Evolutionary conservation across 2,329 filamentous ascomycete species (phyloP), one percentile per base, ranked within the genome.

Genomic region (Xylariaceae sp.): DNA sequence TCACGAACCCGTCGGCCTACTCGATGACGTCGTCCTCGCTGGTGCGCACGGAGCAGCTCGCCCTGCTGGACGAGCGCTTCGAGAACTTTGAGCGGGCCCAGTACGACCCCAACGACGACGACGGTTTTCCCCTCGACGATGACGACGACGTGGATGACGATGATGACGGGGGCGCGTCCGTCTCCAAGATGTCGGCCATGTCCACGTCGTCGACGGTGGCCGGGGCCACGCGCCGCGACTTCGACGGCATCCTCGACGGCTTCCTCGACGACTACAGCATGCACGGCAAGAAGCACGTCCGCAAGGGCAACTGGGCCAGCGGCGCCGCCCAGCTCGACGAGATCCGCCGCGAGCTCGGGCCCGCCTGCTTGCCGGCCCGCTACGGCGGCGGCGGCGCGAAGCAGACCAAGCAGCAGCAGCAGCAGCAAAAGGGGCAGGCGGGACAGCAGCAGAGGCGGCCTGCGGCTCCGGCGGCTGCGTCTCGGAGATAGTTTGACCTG

Each of bases 291-390:
- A 80, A 79, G 56, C 67, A 70, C 9, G 74, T 87, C 14, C 90
- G 89, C 64, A 87, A 89, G 61, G 81, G 81, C 13, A 85, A 82
- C 53, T 78, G 83, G 44, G 81, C 83, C 55, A 84, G 74, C 39
- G 92, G 92, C 1, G 70, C 95, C 44, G 80, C 85, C 59, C 86
- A 96, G 65, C 67, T 96, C 39, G 92, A 96, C 45, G 90, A 96
- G 61, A 81, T 98, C 32, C 72, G 92, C 33, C 73, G 74, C 43
- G 85, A 78, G 5, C 60, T 95, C 36, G 90, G 90, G 0, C 83
- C 84, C 17, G 83, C 88, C 19, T 75, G 77, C 39, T 57, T 94
- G 36, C 51, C 45, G 3, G 44, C 44, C 16, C 49, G 44, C 36
- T 45, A 44, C 26, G 42, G 39, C 21, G 31, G 29, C 37, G 32